phyloP scores from a whole-genome alignment of 2,329 filamentous ascomycete species.

The Trichoderma koningiopsis region DNA sequence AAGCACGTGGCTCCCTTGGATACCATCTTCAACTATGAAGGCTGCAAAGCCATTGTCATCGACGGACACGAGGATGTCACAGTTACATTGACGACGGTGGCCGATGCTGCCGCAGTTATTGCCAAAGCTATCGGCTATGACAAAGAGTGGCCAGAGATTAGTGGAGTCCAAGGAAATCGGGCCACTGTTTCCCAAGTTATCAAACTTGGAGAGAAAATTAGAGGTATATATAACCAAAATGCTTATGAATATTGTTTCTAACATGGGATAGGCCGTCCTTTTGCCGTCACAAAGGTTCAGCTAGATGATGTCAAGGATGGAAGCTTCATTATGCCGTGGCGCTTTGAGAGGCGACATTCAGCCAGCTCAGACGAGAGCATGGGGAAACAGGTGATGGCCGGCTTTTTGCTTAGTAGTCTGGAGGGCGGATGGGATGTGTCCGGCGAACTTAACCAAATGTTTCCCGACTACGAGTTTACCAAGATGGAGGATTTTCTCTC shows the following conservation, averaged over 20 bases:
- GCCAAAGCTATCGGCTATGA: constrained; percentile 46
- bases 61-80: constrained; percentile 44
- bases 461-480: constrained; percentile 49
- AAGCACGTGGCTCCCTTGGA: constrained; percentile 46
- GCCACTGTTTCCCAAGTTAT: constrained; percentile 42
- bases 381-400: constrained; percentile 35
- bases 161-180: constrained; percentile 45
- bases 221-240: constrained; percentile 37
- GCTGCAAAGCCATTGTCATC: constrained; percentile 45
- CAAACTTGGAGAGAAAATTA: constrained; percentile 41
- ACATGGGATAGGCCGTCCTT: constrained; percentile 28
- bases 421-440: constrained; percentile 43
- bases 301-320: background rate
- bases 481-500: constrained; percentile 45
- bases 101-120: constrained; percentile 46
- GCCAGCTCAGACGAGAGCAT: background rate
- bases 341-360: background rate
- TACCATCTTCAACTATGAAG: constrained; percentile 41
- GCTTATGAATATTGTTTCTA: background rate
- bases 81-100: constrained; percentile 43
- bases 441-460: constrained; percentile 48
- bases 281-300: constrained; percentile 18
- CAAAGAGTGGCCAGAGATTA: constrained; percentile 44
- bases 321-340: background rate
- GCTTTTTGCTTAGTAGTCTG: constrained; percentile 41